phyloP scores from a whole-genome alignment of 768 basidiomycete species.

The Trichaptum fuscoviolaceum region DNA sequence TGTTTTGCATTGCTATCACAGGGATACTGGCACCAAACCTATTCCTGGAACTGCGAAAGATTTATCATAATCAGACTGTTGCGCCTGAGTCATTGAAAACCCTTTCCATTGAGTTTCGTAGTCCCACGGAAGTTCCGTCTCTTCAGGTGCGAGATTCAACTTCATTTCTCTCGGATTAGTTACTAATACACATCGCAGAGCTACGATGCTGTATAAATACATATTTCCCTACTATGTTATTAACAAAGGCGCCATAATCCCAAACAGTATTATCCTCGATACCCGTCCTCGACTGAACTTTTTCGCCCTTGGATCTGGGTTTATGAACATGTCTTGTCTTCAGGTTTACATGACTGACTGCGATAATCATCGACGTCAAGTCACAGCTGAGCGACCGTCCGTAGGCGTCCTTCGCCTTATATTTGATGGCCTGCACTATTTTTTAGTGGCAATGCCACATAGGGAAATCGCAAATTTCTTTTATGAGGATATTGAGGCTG shows the following conservation, averaged over 20 bases:
- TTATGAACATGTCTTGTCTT: background rate
- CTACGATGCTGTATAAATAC: too few species aligned
- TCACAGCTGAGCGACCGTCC: too few species aligned
- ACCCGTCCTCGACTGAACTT: background rate
- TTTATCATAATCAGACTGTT: background rate
- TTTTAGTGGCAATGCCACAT: too few species aligned
- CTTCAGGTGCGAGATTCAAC: background rate
- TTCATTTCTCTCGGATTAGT: background rate
- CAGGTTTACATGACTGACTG: background rate
- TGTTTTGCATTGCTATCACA: background rate
- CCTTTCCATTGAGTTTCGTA: background rate
- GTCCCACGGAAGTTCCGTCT: background rate
- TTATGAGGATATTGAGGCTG: too few species aligned
- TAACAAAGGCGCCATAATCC: background rate
- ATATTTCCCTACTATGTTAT: too few species aligned
- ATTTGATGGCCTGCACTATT: too few species aligned
- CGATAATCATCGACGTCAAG: background rate
- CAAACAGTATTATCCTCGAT: background rate
- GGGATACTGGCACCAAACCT: background rate
- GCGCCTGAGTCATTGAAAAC: background rate
- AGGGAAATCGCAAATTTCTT: too few species aligned
- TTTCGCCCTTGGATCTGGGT: background rate
- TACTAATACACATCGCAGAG: too few species aligned
- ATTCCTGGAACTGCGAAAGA: background rate
- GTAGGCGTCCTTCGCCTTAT: too few species aligned